Conservation (phyloP, 73 alveolate genomes). For the Paramecium primaurelia region DNA sequence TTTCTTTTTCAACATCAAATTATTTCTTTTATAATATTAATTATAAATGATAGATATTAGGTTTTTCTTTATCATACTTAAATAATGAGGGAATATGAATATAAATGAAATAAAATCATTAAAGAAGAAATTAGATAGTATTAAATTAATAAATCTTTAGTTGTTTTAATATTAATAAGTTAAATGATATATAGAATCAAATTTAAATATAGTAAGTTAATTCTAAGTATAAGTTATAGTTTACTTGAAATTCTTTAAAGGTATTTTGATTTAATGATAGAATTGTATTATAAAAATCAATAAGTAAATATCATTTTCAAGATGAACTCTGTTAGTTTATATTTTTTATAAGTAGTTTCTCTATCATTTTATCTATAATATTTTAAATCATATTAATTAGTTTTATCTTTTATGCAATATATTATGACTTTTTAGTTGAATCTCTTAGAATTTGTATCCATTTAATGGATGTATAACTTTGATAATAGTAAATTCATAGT, state of each 20-base stretch:
- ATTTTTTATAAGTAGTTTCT: not conserved
- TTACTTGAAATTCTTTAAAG: not conserved
- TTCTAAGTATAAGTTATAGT: not conserved
- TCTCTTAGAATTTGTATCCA: constrained; percentile 24
- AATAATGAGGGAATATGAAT: not conserved
- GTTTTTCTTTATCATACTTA: not conserved
- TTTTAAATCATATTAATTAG: too few relatives aligned
- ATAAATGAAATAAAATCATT: not conserved
- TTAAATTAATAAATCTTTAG: not conserved
- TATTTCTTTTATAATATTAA: not conserved
- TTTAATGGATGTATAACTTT: not conserved
- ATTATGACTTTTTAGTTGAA: not conserved
- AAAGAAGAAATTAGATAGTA: not conserved
- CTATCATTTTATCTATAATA: not conserved
- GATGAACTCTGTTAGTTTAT: not conserved
- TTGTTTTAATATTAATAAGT: not conserved
- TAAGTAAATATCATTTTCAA: too few relatives aligned
- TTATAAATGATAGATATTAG: not conserved
- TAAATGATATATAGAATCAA: not conserved
- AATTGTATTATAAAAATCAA: too few relatives aligned
- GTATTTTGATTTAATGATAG: not conserved
- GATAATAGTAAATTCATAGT: not conserved
- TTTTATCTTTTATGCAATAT: not conserved
- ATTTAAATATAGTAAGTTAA: too few relatives aligned
- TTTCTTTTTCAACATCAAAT: not conserved